Conservation (phyloP, 345 rosid species). For the Gossypium stocksii region DNA sequence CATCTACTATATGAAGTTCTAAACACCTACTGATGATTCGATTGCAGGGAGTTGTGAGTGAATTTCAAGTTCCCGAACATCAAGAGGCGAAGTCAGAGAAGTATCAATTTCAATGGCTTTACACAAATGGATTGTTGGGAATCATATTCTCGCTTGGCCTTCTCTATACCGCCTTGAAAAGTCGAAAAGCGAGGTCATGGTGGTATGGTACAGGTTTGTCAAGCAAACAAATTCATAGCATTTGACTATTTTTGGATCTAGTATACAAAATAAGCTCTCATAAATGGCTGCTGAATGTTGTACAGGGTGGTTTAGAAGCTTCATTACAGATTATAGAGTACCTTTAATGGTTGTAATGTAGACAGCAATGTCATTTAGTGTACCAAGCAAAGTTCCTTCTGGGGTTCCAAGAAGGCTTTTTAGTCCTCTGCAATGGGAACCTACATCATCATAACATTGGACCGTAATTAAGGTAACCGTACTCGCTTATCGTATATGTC, state of each 20-base stretch:
- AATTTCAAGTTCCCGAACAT: conserved; percentile 44
- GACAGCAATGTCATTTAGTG: conserved; percentile 55
- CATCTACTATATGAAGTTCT: not conserved
- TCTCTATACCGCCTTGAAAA: conserved; percentile 56
- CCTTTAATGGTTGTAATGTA: conserved; percentile 76
- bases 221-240: not conserved
- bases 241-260: not conserved
- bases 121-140: conserved; percentile 62
- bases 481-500: not conserved
- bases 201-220: conserved; percentile 59
- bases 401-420: conserved; percentile 78
- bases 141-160: conserved; percentile 65
- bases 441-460: conserved; percentile 48
- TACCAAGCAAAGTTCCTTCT: conserved; percentile 46
- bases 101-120: conserved; percentile 64
- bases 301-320: conserved; percentile 55
- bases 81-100: conserved; percentile 39
- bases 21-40: conserved; percentile 1
- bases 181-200: conserved; percentile 76
- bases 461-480: conserved; percentile 55
- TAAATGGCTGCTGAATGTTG: conserved; percentile 2
- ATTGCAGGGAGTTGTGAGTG: conserved; percentile 58
- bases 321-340: conserved; percentile 81
- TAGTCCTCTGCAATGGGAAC: conserved; percentile 44
- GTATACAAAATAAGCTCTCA: too few species aligned